phyloP scores from a whole-genome alignment of 345 rosid species.

The Camelina laxa region DNA sequence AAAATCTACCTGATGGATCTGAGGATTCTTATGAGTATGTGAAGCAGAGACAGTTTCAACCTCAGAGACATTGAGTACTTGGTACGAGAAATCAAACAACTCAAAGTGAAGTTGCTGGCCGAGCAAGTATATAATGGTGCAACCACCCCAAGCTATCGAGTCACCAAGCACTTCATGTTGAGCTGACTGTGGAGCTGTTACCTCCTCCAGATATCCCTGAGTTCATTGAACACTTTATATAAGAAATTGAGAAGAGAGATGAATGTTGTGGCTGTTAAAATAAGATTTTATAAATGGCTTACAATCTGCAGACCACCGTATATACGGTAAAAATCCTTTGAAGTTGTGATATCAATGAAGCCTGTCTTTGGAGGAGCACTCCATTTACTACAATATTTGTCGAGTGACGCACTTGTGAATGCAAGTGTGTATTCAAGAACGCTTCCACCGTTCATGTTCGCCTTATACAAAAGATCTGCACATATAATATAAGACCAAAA shows the following conservation, averaged over 20 bases:
- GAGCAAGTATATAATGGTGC: slow-evolving; percentile 92
- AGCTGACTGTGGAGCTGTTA: slow-evolving; percentile 50
- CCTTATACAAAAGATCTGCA: slow-evolving; percentile 95
- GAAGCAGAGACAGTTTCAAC: slow-evolving; percentile 74
- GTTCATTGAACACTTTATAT: slow-evolving; percentile 24
- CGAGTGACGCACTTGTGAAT: slow-evolving; percentile 92
- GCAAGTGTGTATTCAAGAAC: slow-evolving; percentile 98
- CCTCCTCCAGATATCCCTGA: slow-evolving; percentile 89
- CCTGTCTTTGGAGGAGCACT: slow-evolving; percentile 97
- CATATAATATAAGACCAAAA: slow-evolving; percentile 23
- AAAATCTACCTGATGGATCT: slow-evolving; percentile 61
- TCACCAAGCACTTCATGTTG: slow-evolving; percentile 82
- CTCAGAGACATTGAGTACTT: slow-evolving; percentile 95
- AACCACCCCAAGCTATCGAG: slow-evolving; percentile 98
- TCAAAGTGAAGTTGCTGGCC: slow-evolving; percentile 99
- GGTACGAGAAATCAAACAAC: slow-evolving; percentile 94
- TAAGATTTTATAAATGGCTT: slow-evolving; percentile 41
- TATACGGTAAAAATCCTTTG: slow-evolving; percentile 91
- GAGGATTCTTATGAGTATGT: slow-evolving; percentile 63
- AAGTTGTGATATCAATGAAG: slow-evolving; percentile 92
- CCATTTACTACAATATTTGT: slow-evolving; percentile 95
- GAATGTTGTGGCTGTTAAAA: not conserved
- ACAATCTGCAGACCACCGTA: slow-evolving; percentile 97
- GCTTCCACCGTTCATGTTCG: slow-evolving; percentile 86
- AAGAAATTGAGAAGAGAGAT: not conserved